Conservation (phyloP, 257 asterid genomes). For the Solanum arcanum region DNA sequence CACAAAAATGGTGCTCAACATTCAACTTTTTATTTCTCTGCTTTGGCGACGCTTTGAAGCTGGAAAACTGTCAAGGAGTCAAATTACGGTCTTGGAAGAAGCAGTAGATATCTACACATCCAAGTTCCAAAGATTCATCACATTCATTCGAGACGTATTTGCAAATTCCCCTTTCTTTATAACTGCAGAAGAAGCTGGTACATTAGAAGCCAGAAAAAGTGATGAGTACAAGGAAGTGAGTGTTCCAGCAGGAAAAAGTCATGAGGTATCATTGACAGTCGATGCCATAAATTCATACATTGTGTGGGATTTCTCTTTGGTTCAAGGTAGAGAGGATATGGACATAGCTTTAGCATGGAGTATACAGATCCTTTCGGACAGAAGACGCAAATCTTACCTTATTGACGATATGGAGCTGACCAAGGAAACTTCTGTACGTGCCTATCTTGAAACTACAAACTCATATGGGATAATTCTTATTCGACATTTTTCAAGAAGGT, state of each 20-base stretch:
- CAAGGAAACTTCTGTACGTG: conserved; percentile 93
- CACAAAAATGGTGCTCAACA: conserved; percentile 60
- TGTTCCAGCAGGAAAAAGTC: conserved; percentile 66
- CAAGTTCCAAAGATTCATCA: conserved; percentile 72
- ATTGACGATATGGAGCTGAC: conserved; percentile 73
- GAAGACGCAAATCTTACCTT: conserved; percentile 76
- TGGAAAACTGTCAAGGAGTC: conserved; percentile 45
- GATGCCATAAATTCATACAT: conserved; percentile 82
- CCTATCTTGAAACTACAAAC: conserved; percentile 80
- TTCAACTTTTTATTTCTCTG: conserved; percentile 55
- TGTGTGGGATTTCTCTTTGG: conserved; percentile 97
- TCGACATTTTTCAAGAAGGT: conserved; percentile 85
- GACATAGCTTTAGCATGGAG: conserved; percentile 90
- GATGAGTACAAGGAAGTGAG: conserved; percentile 73
- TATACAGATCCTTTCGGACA: conserved; percentile 56
- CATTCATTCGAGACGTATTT: conserved; percentile 76
- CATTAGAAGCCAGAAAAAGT: conserved; percentile 50
- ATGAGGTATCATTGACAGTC: conserved; percentile 72
- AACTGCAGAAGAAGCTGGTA: conserved; percentile 81
- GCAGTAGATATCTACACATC: conserved; percentile 64
- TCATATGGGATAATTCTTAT: conserved; percentile 90
- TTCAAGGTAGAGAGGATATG: conserved; percentile 80
- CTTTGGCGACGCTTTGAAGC: conserved; percentile 53
- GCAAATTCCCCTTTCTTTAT: conserved; percentile 87
- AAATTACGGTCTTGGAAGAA: conserved; percentile 56